Base-by-base conservation (phyloP, 1,284 basidiomycete species). In the Paramarasmius palmivorus region DNA sequence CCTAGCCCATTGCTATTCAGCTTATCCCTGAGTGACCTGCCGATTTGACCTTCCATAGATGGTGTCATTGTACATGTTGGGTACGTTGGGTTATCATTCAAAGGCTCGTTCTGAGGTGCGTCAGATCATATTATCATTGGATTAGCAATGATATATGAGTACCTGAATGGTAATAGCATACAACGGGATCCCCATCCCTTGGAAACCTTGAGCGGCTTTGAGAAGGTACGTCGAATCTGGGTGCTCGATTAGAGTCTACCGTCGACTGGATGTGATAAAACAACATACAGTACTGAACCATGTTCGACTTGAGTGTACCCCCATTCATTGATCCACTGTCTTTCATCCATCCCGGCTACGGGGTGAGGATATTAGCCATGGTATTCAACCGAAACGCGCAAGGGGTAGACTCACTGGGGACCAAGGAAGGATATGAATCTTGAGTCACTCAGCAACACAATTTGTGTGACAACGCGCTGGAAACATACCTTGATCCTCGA, bases 301-400 rank as follows among this genome's bases (percentile, higher is more conserved):
- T 53, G 17, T 47, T 53, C 17, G 63, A 59, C 10, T 56, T 56
- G 17, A 72, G 50, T 4, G 59, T 59, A 2, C 70, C 70, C 4
- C 70, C 70, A 42, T 63, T 60, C 66, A 73, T 69, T 4, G 61
- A 62, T 1, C 61, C 62, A 20, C 54, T 59, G 6, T 56, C 53
- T 52, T 72, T 73, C 71, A 73, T 73, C 71, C 71, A 73, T 22
- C 59, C 70, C 2, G 70, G 70, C 61, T 59, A 36, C 15, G 4
- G 40, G 20, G 14, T 2, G n/a, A 9, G 26, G 23, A 45, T 32
- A 19, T 23, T 34, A 34, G 19, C n/a, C n/a, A n/a, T n/a, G n/a
- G n/a, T n/a, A n/a, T n/a, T n/a, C n/a, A 2, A 17, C 47, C 9
- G 6, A 54, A 44, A 15, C n/a, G 17, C 25, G 29, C 12, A 12